phyloP scores from a whole-genome alignment of 2,329 filamentous ascomycete genomes.

The Monosporascus ibericus region DNA sequence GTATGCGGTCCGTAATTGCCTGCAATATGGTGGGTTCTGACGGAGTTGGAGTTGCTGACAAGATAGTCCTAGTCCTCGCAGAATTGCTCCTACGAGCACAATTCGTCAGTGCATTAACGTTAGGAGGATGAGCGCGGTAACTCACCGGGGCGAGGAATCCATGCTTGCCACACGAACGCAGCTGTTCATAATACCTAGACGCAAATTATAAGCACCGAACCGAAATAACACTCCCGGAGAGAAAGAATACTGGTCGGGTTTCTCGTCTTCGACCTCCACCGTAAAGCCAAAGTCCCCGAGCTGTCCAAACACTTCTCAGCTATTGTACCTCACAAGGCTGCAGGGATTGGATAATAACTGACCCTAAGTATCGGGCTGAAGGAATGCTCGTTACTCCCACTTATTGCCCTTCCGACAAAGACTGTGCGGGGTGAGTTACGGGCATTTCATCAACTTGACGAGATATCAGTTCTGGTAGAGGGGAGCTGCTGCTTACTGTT shows the following conservation, averaged over 20 bases:
- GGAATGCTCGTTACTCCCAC: slow-evolving; percentile 2
- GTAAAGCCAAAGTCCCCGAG: slow-evolving; percentile 12
- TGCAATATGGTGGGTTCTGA: slow-evolving; percentile 4
- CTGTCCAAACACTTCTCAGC: slow-evolving; percentile 3
- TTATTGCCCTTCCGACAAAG: slow-evolving; percentile 6
- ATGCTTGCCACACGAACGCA: slow-evolving; percentile 4
- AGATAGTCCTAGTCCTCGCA: slow-evolving; percentile 12
- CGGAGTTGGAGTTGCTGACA: neutral
- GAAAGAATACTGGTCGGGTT: slow-evolving; percentile 1
- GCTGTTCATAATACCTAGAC: slow-evolving; percentile 9
- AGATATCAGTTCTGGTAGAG: neutral
- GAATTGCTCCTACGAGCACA: slow-evolving; percentile 12
- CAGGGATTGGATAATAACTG: neutral
- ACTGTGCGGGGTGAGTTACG: neutral
- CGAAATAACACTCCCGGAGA: neutral
- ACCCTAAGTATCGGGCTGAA: slow-evolving; percentile 12
- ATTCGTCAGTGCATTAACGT: neutral
- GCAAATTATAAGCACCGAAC: neutral
- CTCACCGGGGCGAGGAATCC: slow-evolving; percentile 10
- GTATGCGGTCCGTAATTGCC: slow-evolving; percentile 13
- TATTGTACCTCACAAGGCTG: neutral
- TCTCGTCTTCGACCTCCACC: neutral
- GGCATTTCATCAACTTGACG: too few relatives aligned
- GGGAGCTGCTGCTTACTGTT: slow-evolving; percentile 8
- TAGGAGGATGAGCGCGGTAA: neutral